Conservation (phyloP, 176 grass and related monocot genomes). For the Zea mays region Zm-B73-REFERENCE-NAM-5.0 NC_050102.1:150386501-150387000, state of each 20-base stretch:
- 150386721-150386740: slow-evolving; percentile 92
- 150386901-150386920: slow-evolving; percentile 13
- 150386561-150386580: neutral
- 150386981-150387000: neutral
- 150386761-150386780: slow-evolving; percentile 96
- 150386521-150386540: slow-evolving; percentile 88
- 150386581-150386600: slow-evolving; percentile 15
- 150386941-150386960: neutral
- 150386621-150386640: slow-evolving; percentile 43
- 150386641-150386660: slow-evolving; percentile 98
- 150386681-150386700: slow-evolving; percentile 65
- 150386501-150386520: slow-evolving; percentile 82
- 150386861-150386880: slow-evolving; percentile 7
- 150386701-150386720: slow-evolving; percentile 74
- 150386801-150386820: slow-evolving; percentile 83
- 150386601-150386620: slow-evolving; percentile 27
- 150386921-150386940: neutral
- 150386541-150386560: neutral
- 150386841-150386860: neutral
- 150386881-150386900: neutral
- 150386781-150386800: slow-evolving; percentile 96
- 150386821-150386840: neutral
- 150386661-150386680: slow-evolving; percentile 87
- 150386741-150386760: slow-evolving; percentile 98
- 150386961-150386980: slow-evolving; percentile 1